These are phyloP conservation scores for Aspergillus steynii DNA, from an alignment of 495 filamentous ascomycete species.

Conservation along the genomic window DNA sequence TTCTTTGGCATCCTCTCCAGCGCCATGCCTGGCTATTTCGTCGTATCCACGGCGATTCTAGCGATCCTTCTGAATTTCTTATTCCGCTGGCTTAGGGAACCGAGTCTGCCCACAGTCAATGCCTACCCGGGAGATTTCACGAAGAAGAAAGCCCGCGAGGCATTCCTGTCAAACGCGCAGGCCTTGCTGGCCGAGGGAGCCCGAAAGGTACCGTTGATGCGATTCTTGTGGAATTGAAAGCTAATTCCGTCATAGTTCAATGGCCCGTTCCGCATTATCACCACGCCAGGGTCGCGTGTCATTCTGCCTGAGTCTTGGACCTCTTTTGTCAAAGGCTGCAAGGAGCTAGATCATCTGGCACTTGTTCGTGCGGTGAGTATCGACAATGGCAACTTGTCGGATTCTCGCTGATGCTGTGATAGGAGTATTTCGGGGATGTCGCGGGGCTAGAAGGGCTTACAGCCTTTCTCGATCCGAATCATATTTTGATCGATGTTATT, in stretches of 20 bases:
- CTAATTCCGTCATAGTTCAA: constrained; percentile 8
- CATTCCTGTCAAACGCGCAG: constrained; percentile 5
- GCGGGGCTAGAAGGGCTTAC: constrained; percentile 16
- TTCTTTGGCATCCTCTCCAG: too few relatives aligned
- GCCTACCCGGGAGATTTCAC: constrained; percentile 9
- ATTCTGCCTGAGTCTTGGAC: constrained; percentile 15
- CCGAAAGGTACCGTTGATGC: background rate
- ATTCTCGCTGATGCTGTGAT: background rate
- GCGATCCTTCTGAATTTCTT: too few relatives aligned
- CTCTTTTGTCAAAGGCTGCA: constrained; percentile 14
- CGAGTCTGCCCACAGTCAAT: constrained; percentile 5
- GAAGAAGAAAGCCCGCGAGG: background rate
- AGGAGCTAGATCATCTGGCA: constrained; percentile 15
- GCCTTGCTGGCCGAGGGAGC: background rate
- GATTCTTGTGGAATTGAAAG: background rate
- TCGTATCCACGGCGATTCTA: too few relatives aligned
- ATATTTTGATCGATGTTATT: constrained; percentile 12
- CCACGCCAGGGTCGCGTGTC: constrained; percentile 10
- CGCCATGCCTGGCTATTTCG: too few relatives aligned
- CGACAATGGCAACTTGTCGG: background rate
- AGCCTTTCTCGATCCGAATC: constrained; percentile 7
- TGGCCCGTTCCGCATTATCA: constrained; percentile 18
- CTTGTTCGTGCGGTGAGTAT: constrained; percentile 11
- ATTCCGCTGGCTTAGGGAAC: too few relatives aligned
- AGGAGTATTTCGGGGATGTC: constrained; percentile 17